These are phyloP conservation scores for Neostapfia colusana DNA, from an alignment of 176 grass and related monocot genomes.

Conservation along the genomic window DNA sequence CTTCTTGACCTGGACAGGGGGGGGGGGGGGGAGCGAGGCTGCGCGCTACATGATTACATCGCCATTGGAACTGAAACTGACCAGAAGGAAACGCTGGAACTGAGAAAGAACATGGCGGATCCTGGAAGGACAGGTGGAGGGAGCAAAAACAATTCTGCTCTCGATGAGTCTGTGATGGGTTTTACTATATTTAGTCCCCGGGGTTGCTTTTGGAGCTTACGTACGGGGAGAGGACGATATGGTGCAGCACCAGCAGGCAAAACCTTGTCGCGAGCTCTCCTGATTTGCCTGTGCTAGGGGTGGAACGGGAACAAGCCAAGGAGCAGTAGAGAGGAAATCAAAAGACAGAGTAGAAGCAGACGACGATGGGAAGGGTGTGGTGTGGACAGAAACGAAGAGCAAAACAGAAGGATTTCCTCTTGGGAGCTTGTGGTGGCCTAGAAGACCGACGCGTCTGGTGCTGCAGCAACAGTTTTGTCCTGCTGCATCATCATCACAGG, in stretches of 20 bases:
- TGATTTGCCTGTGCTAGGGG: neutral
- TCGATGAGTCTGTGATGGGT: conserved; percentile 5
- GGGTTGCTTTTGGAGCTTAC: conserved; percentile 16
- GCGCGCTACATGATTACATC: conserved; percentile 4
- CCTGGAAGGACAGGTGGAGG: neutral
- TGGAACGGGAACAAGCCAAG: neutral
- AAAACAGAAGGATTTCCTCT: neutral
- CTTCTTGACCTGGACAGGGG: neutral
- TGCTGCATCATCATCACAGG: neutral
- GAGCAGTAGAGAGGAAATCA: neutral
- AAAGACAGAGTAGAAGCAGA: neutral
- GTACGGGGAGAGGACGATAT: conserved; percentile 32
- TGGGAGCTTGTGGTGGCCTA: conserved; percentile 31
- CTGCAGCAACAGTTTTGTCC: neutral
- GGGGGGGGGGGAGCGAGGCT: neutral
- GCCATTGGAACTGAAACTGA: conserved; percentile 11
- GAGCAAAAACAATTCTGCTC: neutral
- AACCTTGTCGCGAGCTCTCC: conserved; percentile 18
- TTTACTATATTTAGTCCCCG: conserved; percentile 31
- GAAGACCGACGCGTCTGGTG: neutral
- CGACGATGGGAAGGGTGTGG: neutral
- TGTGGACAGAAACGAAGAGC: neutral
- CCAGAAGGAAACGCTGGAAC: conserved; percentile 1
- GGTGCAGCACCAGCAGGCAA: conserved; percentile 21
- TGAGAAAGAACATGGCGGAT: conserved; percentile 27